Conservation (phyloP, 2,329 filamentous ascomycete genomes). For the Epichloe bromicola region DNA sequence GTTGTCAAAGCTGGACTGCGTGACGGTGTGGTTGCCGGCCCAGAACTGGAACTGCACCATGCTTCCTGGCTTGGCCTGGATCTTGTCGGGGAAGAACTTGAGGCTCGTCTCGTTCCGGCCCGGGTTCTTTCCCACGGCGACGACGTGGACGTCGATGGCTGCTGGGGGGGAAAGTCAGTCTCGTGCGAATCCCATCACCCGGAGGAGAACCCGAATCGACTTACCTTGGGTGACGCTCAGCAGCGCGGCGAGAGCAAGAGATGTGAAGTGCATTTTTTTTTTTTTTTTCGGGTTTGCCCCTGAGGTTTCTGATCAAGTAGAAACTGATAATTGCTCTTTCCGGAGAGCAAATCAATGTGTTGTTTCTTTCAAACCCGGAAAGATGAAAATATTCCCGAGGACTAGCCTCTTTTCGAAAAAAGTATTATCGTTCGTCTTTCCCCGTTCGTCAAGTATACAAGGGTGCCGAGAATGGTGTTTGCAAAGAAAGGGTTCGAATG, state of each 20-base stretch:
- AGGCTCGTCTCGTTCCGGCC: constrained; percentile 37
- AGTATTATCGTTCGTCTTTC: background rate
- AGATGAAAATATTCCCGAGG: constrained; percentile 16
- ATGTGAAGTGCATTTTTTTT: constrained; percentile 35
- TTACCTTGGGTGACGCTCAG: constrained; percentile 33
- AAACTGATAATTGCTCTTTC: constrained; percentile 1
- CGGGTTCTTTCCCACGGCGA: constrained; percentile 45
- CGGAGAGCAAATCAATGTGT: constrained; percentile 2
- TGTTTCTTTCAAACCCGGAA: too few species aligned
- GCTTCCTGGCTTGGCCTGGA: constrained; percentile 49
- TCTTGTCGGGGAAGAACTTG: constrained; percentile 51
- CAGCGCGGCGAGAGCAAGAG: constrained; percentile 33
- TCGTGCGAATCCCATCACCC: background rate
- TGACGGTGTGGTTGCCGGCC: constrained; percentile 63
- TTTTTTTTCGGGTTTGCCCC: too few species aligned
- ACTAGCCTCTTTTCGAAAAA: constrained; percentile 28
- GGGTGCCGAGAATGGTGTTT: too few species aligned
- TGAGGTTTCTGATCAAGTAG: too few species aligned
- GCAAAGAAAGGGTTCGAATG: background rate
- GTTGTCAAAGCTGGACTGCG: constrained; percentile 60
- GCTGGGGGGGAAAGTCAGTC: background rate
- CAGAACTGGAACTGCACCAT: constrained; percentile 57
- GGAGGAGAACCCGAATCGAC: constrained; percentile 3
- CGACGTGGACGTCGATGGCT: constrained; percentile 42
- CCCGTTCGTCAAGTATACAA: background rate